phyloP scores from a whole-genome alignment of 2,329 filamentous ascomycete species.

The Sclerotinia spermophila region DNA sequence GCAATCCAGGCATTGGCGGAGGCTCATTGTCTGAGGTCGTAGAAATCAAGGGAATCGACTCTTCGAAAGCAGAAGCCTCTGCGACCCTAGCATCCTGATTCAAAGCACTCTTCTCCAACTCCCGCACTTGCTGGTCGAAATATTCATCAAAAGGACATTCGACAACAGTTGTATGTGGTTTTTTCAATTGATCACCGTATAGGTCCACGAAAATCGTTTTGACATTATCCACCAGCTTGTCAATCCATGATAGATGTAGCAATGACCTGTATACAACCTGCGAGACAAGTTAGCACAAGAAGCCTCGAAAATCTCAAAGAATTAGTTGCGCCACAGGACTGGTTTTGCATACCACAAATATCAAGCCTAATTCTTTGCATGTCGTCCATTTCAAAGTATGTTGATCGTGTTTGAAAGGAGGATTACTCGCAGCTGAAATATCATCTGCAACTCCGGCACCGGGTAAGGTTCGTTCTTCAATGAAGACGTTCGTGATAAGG shows the following conservation, averaged over 20 bases:
- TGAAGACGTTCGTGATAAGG: conserved; percentile 95
- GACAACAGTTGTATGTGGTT: conserved; percentile 71
- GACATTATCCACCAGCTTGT: conserved; percentile 93
- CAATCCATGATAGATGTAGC: conserved; percentile 92
- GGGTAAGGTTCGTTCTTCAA: conserved; percentile 77
- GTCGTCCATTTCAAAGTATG: conserved; percentile 94
- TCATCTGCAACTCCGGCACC: conserved; percentile 57
- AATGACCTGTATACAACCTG: conserved; percentile 96
- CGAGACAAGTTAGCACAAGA: conserved; percentile 9
- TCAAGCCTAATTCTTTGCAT: conserved; percentile 86
- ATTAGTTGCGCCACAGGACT: conserved; percentile 2
- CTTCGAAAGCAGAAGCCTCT: conserved; percentile 30
- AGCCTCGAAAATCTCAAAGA: neutral
- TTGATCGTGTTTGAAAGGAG: conserved; percentile 83
- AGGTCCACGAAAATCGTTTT: conserved; percentile 86
- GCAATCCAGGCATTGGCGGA: conserved; percentile 43
- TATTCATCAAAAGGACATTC: conserved; percentile 88
- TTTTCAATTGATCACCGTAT: conserved; percentile 83
- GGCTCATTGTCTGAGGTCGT: conserved; percentile 44
- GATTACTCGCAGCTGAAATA: conserved; percentile 59
- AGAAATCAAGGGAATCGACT: conserved; percentile 27
- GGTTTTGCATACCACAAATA: conserved; percentile 71
- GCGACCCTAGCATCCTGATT: conserved; percentile 32
- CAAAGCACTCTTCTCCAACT: conserved; percentile 62
- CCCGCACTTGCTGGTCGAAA: conserved; percentile 87